Percentiles rank a stretch among this genome's conserved stretches.
Conservation (phyloP, 2,329 filamentous ascomycete genomes). For the Aureobasidium pullulans region DNA sequence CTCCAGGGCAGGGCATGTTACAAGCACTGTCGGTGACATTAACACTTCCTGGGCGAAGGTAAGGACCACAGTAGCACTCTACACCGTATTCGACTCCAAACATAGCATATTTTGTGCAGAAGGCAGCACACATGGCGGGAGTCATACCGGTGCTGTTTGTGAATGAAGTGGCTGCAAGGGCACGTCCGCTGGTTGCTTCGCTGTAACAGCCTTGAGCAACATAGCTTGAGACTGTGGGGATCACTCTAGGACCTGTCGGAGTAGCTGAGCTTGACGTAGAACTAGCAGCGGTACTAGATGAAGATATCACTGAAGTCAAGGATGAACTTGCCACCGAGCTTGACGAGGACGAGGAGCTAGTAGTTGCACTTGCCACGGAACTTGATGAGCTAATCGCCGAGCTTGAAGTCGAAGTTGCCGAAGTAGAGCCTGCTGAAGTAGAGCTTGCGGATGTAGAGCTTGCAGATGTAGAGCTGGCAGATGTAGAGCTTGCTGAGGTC, state of each 20-base stretch:
- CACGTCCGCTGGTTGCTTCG: conserved; percentile 15
- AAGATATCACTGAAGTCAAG: not conserved
- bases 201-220: conserved; percentile 15
- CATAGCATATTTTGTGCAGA: conserved; percentile 12
- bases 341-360: no score
- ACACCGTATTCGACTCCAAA: conserved; percentile 16
- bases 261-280: conserved; percentile 4
- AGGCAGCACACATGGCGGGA: conserved; percentile 10
- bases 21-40: not conserved
- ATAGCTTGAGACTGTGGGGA: conserved; percentile 20
- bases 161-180: conserved; percentile 11
- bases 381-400: no score
- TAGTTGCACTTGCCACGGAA: not conserved
- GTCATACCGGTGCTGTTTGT: conserved; percentile 12
- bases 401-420: no score
- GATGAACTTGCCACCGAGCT: not conserved
- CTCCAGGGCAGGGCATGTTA: conserved; percentile 22
- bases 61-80: conserved; percentile 17
- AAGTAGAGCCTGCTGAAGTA: no score
- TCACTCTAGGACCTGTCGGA: conserved; percentile 16
- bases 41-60: not conserved
- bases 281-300: not conserved
- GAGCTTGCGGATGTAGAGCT: no score
- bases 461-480: no score
- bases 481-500: no score